phyloP scores from a whole-genome alignment of 2,329 filamentous ascomycete genomes.

The Colletotrichum orbiculare region DNA sequence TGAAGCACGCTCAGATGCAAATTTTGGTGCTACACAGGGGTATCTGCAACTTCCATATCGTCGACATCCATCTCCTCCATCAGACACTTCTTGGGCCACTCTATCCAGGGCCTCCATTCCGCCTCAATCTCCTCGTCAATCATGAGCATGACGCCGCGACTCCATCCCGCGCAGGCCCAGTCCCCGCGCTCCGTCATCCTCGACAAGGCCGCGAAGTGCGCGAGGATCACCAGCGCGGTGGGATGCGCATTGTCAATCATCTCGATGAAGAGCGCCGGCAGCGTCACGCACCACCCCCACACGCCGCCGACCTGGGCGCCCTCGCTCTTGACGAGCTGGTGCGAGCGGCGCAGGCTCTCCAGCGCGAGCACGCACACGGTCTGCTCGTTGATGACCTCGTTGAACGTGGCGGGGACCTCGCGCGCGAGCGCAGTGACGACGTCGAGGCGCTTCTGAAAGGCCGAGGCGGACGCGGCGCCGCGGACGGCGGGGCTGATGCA shows the following conservation, averaged over 20 bases:
- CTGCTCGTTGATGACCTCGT: conserved; percentile 29
- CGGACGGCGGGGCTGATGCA: not conserved
- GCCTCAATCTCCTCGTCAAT: conserved; percentile 30
- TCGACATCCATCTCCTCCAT: conserved; percentile 35
- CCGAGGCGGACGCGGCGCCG: not conserved
- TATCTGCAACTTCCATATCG: conserved; percentile 31
- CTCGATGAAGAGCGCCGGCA: conserved; percentile 37
- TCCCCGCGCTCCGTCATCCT: conserved; percentile 8
- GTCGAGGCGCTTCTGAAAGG: conserved; percentile 32
- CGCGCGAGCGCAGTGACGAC: conserved; percentile 30
- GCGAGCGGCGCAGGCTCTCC: conserved; percentile 31
- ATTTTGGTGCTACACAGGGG: not conserved
- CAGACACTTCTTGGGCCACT: conserved; percentile 37
- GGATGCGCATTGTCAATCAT: conserved; percentile 33
- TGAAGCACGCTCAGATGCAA: too few relatives aligned
- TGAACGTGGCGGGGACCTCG: conserved; percentile 21
- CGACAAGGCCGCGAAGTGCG: conserved; percentile 17
- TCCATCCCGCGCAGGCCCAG: conserved; percentile 37
- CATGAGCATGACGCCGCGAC: conserved; percentile 32
- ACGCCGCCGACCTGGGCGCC: conserved; percentile 4
- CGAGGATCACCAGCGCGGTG: conserved; percentile 23
- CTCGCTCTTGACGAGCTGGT: conserved; percentile 11
- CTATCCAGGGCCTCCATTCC: conserved; percentile 33
- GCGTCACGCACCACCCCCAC: conserved; percentile 36
- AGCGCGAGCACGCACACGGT: conserved; percentile 35